Evolutionary conservation across 148 eudicot genomes (phyloP).

Genomic region (Cornus florida): DNA sequence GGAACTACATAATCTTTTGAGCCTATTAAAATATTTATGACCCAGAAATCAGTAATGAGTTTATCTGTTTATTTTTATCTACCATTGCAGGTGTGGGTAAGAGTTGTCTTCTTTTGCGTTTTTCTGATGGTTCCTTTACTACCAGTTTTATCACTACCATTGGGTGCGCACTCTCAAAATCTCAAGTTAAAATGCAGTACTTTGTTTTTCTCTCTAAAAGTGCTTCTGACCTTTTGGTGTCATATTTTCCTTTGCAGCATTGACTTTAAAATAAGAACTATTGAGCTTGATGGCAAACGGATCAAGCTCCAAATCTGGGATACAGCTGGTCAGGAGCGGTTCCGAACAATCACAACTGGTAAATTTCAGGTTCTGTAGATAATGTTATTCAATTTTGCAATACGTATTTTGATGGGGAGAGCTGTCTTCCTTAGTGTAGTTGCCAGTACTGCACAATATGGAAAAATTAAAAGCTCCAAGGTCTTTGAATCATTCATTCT

Average conservation of each 20-base stretch:
- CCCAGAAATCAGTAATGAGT: background rate
- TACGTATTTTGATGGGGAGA: background rate
- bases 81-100: constrained; percentile 81
- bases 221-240: background rate
- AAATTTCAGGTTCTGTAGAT: constrained; percentile 12
- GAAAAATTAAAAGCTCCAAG: background rate
- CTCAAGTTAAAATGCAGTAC: background rate
- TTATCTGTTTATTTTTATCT: background rate
- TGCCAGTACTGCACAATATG: background rate
- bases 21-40: background rate
- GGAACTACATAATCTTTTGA: background rate
- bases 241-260: constrained; percentile 40
- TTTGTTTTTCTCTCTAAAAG: background rate
- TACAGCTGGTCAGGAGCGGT: constrained; percentile 91
- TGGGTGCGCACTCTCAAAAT: constrained; percentile 44
- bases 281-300: constrained; percentile 85
- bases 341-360: constrained; percentile 85
- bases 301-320: constrained; percentile 93
- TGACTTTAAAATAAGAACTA: constrained; percentile 86
- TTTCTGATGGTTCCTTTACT: constrained; percentile 95
- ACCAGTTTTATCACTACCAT: constrained; percentile 95
- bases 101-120: constrained; percentile 97
- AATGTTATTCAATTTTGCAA: background rate
- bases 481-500: background rate
- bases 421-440: background rate